Conservation (phyloP, 176 grass and related monocot genomes). For the Tillandsia fasciculata region DNA sequence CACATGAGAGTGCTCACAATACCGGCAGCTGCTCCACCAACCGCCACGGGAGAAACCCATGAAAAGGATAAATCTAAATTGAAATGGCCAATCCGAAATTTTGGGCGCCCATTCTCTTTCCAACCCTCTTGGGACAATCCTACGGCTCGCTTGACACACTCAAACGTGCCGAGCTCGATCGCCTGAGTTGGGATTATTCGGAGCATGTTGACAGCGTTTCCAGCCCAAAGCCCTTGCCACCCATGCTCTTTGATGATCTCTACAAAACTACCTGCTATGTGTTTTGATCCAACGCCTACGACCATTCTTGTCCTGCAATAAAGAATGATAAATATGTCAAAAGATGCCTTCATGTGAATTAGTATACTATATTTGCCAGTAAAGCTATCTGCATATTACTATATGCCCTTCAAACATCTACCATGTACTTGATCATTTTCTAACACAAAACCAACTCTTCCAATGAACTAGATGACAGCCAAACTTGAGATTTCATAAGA, state of each 20-base stretch:
- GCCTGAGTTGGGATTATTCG: conserved; percentile 70
- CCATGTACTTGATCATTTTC: too few relatives aligned
- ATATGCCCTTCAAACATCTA: too few relatives aligned
- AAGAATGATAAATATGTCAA: background rate
- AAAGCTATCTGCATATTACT: too few relatives aligned
- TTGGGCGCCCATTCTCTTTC: conserved; percentile 45
- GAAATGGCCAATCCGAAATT: conserved; percentile 41
- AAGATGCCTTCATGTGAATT: conserved; percentile 1
- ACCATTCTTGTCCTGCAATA: conserved; percentile 77
- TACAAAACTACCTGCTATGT: conserved; percentile 47
- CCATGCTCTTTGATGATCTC: conserved; percentile 63
- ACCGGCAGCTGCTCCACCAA: conserved; percentile 64
- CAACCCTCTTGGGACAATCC: conserved; percentile 39
- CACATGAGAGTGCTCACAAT: conserved; percentile 57
- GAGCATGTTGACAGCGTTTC: conserved; percentile 76
- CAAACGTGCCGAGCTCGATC: conserved; percentile 62
- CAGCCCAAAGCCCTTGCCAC: conserved; percentile 75
- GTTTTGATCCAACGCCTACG: conserved; percentile 72
- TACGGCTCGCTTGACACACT: conserved; percentile 60
- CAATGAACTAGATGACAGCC: too few relatives aligned
- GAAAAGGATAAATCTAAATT: conserved; percentile 43
- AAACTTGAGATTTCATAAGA: too few relatives aligned
- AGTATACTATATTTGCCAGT: too few relatives aligned
- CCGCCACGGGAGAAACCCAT: conserved; percentile 48
- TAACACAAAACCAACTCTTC: too few relatives aligned